Base-by-base conservation (phyloP, 352 stramenopile species). In the Aphanomyces invadans region DNA sequence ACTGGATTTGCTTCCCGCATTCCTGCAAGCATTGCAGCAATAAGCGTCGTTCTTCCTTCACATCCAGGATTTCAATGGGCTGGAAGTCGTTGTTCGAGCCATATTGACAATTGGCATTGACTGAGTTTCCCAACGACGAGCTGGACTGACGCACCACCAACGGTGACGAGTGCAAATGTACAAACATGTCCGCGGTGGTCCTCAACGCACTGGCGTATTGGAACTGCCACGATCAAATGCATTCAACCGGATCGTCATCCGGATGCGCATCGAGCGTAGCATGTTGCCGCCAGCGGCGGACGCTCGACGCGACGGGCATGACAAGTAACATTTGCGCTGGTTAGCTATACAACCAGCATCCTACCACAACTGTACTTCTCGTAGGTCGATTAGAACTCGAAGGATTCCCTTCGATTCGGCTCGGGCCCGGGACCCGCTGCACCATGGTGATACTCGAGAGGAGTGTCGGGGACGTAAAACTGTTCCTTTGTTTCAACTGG, bases 41-140 rank as follows among this genome's bases (percentile, higher is more conserved):
- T 62, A 92, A 74, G 53, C 77, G 78, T 28, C 83, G 81, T 75
- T 92, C 83, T 45, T 85, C 72, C 52, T 87, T 83, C 29, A 92
- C 83, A 72, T 88, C 83, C 72, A 92, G 88, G 71, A 92, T 88
- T 72, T 90, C 83, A n/a, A 92, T 83, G 36, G 83, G 77, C 64
- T 90, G 81, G 44, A 92, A 72, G 0, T 80, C 81, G 46, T 54
- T 75, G 71, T 66, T 74, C 23, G 56, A 62, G 46, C 62, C 44
- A 9, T 21, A 33, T 29, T 26, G 57, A 44, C 36, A 38, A 69
- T 3, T 70, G 71, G 31, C 75, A 81, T 33, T 89, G 73, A 49
- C 72, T 87, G 70, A 76, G 74, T 82, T 81, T 87, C 65, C 89
- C 79, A 68, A 75, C 75, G 49, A 75, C 74, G 54, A 67, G 25